phyloP scores from a whole-genome alignment of 2,329 filamentous ascomycete genomes.

The Fusarium clavum region DNA sequence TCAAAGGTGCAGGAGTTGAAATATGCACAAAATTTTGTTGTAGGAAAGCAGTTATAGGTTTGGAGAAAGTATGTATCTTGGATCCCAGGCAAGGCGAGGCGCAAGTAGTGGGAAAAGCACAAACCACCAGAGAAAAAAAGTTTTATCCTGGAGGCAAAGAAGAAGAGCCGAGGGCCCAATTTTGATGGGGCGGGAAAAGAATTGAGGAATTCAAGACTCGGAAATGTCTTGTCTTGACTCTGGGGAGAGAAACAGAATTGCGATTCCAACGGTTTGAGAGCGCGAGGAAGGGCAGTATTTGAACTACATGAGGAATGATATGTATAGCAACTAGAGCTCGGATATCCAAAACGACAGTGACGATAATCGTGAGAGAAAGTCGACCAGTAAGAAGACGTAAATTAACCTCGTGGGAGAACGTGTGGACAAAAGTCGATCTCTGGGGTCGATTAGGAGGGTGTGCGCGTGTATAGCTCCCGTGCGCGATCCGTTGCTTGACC shows the following conservation, averaged over 20 bases:
- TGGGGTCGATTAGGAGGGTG: slow-evolving; percentile 29
- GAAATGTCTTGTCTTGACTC: slow-evolving; percentile 18
- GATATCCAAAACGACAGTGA: slow-evolving; percentile 30
- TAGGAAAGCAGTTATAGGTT: slow-evolving; percentile 1
- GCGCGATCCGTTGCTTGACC: slow-evolving; percentile 30
- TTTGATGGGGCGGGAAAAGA: slow-evolving; percentile 9
- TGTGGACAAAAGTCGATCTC: slow-evolving; percentile 44
- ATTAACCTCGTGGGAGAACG: slow-evolving; percentile 46
- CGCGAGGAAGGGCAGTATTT: slow-evolving; percentile 45
- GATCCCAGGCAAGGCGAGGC: slow-evolving; percentile 6
- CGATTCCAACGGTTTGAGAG: background rate
- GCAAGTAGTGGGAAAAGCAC: slow-evolving; percentile 5
- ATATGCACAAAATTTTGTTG: slow-evolving; percentile 1
- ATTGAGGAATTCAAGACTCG: slow-evolving; percentile 24
- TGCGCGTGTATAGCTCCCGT: slow-evolving; percentile 30
- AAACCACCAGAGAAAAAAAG: slow-evolving; percentile 23
- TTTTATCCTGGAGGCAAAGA: slow-evolving; percentile 26
- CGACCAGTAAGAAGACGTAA: slow-evolving; percentile 41
- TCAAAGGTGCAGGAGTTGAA: background rate
- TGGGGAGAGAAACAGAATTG: slow-evolving; percentile 10
- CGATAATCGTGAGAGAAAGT: slow-evolving; percentile 27
- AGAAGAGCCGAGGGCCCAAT: slow-evolving; percentile 10
- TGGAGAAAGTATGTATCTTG: background rate
- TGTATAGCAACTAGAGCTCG: slow-evolving; percentile 25
- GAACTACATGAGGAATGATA: slow-evolving; percentile 33